phyloP scores from a whole-genome alignment of 352 stramenopile genomes.

The Elongisporangium prolatum region DNA sequence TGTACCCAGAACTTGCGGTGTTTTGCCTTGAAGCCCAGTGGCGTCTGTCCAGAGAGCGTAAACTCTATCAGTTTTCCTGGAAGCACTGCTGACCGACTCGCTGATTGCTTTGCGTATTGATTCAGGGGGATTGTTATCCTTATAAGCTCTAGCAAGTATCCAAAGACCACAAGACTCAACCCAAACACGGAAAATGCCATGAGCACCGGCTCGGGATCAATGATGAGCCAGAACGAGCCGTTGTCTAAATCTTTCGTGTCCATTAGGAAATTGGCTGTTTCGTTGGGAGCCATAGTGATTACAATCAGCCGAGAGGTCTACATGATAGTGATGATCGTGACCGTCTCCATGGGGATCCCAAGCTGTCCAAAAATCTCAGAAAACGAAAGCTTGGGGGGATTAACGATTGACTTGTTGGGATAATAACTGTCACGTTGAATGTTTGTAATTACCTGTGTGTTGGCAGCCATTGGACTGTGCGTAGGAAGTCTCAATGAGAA shows the following conservation, averaged over 20 bases:
- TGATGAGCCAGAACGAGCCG: slow-evolving; percentile 21
- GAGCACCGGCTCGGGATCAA: slow-evolving; percentile 10
- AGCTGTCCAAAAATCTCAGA: slow-evolving; percentile 1
- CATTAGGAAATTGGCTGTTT: slow-evolving; percentile 22
- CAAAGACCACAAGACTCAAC: slow-evolving; percentile 4
- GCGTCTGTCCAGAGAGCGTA: slow-evolving; percentile 7
- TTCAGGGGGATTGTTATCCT: slow-evolving; percentile 8
- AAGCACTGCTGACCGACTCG: background rate
- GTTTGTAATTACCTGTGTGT: too few relatives aligned
- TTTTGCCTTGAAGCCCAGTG: slow-evolving; percentile 17
- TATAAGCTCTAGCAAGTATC: slow-evolving; percentile 11
- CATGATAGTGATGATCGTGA: slow-evolving; percentile 8
- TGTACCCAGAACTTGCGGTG: slow-evolving; percentile 44
- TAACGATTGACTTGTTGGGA: too few relatives aligned
- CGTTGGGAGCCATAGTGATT: slow-evolving; percentile 18
- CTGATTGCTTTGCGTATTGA: background rate
- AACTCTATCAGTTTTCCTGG: too few relatives aligned
- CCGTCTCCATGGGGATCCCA: background rate
- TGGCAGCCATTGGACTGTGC: background rate
- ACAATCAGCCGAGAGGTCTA: slow-evolving; percentile 19
- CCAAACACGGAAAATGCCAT: slow-evolving; percentile 8
- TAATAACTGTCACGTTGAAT: too few relatives aligned
- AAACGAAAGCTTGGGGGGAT: background rate
- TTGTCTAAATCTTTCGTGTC: slow-evolving; percentile 17
- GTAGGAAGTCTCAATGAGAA: too few relatives aligned